Percentiles rank a stretch among this genome's conserved stretches.
Evolutionary conservation across 2,329 filamentous ascomycete genomes (phyloP).

Genomic region (Canariomyces notabilis): DNA sequence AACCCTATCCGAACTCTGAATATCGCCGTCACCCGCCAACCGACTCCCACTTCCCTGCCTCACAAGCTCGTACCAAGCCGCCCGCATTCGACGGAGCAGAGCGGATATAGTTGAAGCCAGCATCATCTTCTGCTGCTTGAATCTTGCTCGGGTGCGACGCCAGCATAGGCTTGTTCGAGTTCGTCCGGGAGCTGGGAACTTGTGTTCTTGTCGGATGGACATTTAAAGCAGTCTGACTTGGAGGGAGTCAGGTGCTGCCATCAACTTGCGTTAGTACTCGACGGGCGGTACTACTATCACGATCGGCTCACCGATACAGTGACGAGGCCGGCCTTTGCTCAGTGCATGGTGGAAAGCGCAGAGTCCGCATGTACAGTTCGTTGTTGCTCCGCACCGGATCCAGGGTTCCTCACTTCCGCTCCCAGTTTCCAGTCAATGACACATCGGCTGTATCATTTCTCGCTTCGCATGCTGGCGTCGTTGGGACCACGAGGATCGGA

Average conservation of each 20-base stretch:
- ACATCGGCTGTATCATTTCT: slow-evolving; percentile 37
- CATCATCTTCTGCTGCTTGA: slow-evolving; percentile 55
- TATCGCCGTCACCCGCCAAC: too few relatives aligned
- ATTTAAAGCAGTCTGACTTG: not conserved
- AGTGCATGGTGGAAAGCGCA: slow-evolving; percentile 63
- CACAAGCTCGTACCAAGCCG: slow-evolving; percentile 61
- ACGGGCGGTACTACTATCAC: not conserved
- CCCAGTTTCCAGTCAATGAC: slow-evolving; percentile 9
- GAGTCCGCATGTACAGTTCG: slow-evolving; percentile 65
- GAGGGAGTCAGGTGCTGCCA: not conserved
- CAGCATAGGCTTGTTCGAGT: slow-evolving; percentile 6
- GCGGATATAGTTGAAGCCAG: slow-evolving; percentile 68
- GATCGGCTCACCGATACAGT: slow-evolving; percentile 34
- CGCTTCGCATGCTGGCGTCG: slow-evolving; percentile 55
- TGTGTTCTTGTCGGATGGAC: not conserved
- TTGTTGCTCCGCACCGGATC: slow-evolving; percentile 17
- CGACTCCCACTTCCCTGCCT: too few relatives aligned
- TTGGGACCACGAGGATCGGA: slow-evolving; percentile 64
- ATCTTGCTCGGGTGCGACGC: slow-evolving; percentile 44
- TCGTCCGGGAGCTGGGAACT: not conserved
- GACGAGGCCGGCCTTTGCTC: slow-evolving; percentile 52
- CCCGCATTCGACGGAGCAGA: slow-evolving; percentile 57
- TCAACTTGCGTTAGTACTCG: not conserved
- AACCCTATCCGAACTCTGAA: slow-evolving; percentile 55
- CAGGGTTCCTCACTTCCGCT: slow-evolving; percentile 4